Base-by-base conservation (phyloP, 768 basidiomycete species). In the Artomyces pyxidatus region DNA sequence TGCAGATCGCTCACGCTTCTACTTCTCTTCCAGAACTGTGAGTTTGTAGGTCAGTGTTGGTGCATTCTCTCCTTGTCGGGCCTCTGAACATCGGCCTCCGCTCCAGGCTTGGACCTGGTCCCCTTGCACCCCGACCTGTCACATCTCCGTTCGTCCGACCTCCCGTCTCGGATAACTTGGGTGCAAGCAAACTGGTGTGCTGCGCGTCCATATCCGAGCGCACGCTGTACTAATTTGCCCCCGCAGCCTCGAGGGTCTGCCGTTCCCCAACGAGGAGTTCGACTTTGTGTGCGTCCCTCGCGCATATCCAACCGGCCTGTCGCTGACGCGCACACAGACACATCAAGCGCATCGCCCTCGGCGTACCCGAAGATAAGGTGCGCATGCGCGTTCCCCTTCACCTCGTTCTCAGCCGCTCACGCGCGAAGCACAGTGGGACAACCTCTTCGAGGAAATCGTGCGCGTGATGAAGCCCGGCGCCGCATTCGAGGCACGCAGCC, bases 291-390 rank as follows among this genome's bases (percentile, higher is more conserved):
- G 65, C 60, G 82, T 67, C 17, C 8, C 27, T 39, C 16, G 45
- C 26, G 21, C 6, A 14, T 37, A 16, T 45, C 26, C 35, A 42
- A 27, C 42, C 39, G 38, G 54, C 47, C 42, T 43, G 35, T 45
- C 51, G 48, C 46, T 27, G 46, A 46, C 54, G 47, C 49, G 22
- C 41, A 39, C 32, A 22, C 53, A 85, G 83, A 37, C 83, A 84
- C 59, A 69, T 84, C 54, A 83, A 83, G 57, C 74, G 84, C 6
- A 78, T 88, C 40, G 80, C 83, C 1, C 72, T 82, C 21, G 85
- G 85, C 32, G 81, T 88, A 37, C 86, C 86, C 12, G 85, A 88
- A 58, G 74, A 87, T 61, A 83, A 81, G 69, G 83, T 84, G 41
- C 25, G 67, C 59, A 16, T n/a, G n/a, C 17, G 11, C 17, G 11